Conservation (phyloP, 2,329 filamentous ascomycete species). For the Aspergillus bombycis region DNA sequence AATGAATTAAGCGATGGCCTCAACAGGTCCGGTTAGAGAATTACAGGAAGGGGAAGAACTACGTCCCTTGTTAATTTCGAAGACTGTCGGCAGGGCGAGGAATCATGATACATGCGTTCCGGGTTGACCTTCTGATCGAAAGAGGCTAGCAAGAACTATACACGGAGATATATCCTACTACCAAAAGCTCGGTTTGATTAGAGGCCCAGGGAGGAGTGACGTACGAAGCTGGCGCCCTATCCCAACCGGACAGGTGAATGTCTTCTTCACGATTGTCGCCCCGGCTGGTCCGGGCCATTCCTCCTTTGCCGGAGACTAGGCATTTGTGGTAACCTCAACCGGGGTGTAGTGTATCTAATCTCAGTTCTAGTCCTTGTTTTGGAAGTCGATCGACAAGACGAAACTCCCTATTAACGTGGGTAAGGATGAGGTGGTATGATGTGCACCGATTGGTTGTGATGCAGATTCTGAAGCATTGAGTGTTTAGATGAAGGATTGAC, state of each 20-base stretch:
- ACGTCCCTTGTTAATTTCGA: not conserved
- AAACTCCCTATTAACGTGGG: conserved; percentile 2
- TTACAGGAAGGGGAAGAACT: not conserved
- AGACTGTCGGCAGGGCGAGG: not conserved
- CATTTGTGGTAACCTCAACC: not conserved
- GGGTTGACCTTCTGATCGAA: not conserved
- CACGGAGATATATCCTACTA: not conserved
- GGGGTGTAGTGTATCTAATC: not conserved
- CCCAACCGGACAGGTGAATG: not conserved
- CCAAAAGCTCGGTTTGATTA: not conserved
- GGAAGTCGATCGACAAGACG: not conserved
- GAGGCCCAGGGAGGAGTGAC: not conserved
- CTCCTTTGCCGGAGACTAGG: not conserved
- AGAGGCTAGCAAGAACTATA: not conserved
- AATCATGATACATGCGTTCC: not conserved
- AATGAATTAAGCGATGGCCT: not conserved
- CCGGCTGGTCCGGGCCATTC: not conserved
- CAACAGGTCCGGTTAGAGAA: not conserved
- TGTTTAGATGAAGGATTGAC: conserved; percentile 20
- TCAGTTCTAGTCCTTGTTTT: not conserved
- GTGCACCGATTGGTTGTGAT: conserved; percentile 19
- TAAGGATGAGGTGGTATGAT: conserved; percentile 19
- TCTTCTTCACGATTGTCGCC: not conserved
- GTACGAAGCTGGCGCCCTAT: not conserved
- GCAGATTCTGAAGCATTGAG: conserved; percentile 12